A percentile compares a stretch with the other conserved stretches of the same genome.
phyloP scores from a whole-genome alignment of 495 filamentous ascomycete species.

The Annulohypoxylon bovei region DNA sequence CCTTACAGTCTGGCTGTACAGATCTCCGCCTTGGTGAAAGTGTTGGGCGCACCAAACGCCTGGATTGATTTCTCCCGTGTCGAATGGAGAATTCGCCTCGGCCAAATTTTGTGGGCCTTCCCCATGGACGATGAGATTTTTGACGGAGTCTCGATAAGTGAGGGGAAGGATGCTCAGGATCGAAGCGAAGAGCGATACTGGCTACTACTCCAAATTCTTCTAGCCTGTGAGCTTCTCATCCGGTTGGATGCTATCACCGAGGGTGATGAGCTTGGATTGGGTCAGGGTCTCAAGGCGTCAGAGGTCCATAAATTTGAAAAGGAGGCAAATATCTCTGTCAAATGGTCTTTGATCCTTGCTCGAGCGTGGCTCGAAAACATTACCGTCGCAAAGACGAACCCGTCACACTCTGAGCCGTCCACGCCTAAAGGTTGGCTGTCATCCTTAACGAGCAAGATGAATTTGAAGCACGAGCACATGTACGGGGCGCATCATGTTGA shows the following conservation, averaged over 20 bases:
- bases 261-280: conserved; percentile 59
- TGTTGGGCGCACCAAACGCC: conserved; percentile 63
- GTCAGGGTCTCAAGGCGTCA: conserved; percentile 60
- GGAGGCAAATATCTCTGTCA: conserved; percentile 71
- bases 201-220: conserved; percentile 79
- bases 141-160: conserved; percentile 52
- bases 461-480: conserved; percentile 53
- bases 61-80: conserved; percentile 85
- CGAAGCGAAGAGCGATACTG: conserved; percentile 71
- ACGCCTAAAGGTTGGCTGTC: conserved; percentile 60
- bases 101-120: conserved; percentile 84
- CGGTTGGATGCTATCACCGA: conserved; percentile 77
- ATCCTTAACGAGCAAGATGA: conserved; percentile 62
- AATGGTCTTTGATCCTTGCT: conserved; percentile 83
- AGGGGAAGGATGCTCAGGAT: conserved; percentile 54
- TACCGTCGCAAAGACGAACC: conserved; percentile 52
- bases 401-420: conserved; percentile 48
- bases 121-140: conserved; percentile 63
- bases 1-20: conserved; percentile 69
- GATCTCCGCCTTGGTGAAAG: conserved; percentile 65
- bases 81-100: conserved; percentile 81
- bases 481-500: conserved; percentile 44
- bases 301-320: conserved; percentile 72
- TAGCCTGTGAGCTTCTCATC: conserved; percentile 79
- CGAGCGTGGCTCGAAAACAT: conserved; percentile 82